Conservation (phyloP, 2,329 filamentous ascomycete genomes). For the Albophoma yamanashiensis region DNA sequence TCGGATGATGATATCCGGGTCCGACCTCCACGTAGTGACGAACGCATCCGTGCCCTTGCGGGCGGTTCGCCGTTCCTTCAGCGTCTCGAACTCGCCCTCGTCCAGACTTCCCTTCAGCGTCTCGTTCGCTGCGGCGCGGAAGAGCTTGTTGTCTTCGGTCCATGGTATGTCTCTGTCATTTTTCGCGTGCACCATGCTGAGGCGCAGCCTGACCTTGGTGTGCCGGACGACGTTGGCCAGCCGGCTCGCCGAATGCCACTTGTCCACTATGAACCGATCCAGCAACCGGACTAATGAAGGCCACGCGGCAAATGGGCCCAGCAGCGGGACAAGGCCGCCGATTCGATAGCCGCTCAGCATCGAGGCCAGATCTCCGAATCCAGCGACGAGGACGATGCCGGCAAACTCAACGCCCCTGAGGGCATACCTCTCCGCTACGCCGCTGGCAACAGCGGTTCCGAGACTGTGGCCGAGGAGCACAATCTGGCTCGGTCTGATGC, state of each 20-base stretch:
- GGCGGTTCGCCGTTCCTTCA: slow-evolving; percentile 35
- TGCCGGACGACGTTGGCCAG: slow-evolving; percentile 44
- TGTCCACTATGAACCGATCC: slow-evolving; percentile 58
- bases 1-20: slow-evolving; percentile 36
- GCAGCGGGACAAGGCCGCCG: slow-evolving; percentile 64
- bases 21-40: slow-evolving; percentile 31
- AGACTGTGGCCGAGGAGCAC: slow-evolving; percentile 79
- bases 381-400: slow-evolving; percentile 67
- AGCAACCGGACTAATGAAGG: slow-evolving; percentile 54
- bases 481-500: slow-evolving; percentile 60
- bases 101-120: slow-evolving; percentile 24
- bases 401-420: slow-evolving; percentile 57
- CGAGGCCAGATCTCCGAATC: slow-evolving; percentile 64
- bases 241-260: slow-evolving; percentile 64
- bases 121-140: slow-evolving; percentile 46
- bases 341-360: slow-evolving; percentile 71
- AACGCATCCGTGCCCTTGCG: slow-evolving; percentile 35
- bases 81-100: slow-evolving; percentile 25
- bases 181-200: slow-evolving; percentile 68
- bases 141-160: slow-evolving; percentile 54
- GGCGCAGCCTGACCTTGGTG: slow-evolving; percentile 43
- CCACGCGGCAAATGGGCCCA: slow-evolving; percentile 63
- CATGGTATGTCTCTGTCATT: slow-evolving; percentile 79
- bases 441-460: slow-evolving; percentile 74
- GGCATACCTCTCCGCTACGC: slow-evolving; percentile 60